Conservation (phyloP, 2,329 filamentous ascomycete genomes). For the Esteya vermicola region DNA sequence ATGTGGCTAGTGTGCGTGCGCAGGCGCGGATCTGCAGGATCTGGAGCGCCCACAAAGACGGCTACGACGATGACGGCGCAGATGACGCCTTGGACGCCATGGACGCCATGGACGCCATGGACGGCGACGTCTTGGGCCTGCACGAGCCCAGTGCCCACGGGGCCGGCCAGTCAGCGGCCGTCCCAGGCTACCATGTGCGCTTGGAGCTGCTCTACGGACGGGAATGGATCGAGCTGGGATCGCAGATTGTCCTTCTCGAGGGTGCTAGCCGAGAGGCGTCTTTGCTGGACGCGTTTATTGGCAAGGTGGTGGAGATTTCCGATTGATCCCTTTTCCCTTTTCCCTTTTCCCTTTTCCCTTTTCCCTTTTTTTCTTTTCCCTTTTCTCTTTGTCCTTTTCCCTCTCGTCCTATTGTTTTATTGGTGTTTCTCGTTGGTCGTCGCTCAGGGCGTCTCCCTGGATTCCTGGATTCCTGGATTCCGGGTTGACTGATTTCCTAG, state of each 20-base stretch:
- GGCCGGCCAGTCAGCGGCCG: constrained; percentile 7
- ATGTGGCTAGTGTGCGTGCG: constrained; percentile 75
- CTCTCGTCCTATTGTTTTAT: too few species aligned
- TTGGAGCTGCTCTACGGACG: constrained; percentile 55
- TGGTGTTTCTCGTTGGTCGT: too few species aligned
- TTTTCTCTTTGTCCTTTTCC: neutral
- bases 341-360: neutral
- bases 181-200: constrained; percentile 37
- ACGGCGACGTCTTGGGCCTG: constrained; percentile 45
- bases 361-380: neutral
- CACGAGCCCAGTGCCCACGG: constrained; percentile 17
- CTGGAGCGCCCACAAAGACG: constrained; percentile 7
- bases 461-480: too few species aligned
- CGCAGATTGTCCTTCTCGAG: constrained; percentile 56
- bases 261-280: constrained; percentile 53
- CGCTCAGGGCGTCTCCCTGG: too few species aligned
- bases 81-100: neutral
- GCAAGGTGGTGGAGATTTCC: constrained; percentile 47
- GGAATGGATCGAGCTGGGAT: constrained; percentile 62
- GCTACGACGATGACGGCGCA: constrained; percentile 5
- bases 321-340: too few species aligned
- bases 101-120: constrained; percentile 9
- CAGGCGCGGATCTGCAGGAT: constrained; percentile 49
- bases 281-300: constrained; percentile 60
- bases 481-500: too few species aligned